Conservation (phyloP, 306 rosid species). For the Vigna trinervia region DNA sequence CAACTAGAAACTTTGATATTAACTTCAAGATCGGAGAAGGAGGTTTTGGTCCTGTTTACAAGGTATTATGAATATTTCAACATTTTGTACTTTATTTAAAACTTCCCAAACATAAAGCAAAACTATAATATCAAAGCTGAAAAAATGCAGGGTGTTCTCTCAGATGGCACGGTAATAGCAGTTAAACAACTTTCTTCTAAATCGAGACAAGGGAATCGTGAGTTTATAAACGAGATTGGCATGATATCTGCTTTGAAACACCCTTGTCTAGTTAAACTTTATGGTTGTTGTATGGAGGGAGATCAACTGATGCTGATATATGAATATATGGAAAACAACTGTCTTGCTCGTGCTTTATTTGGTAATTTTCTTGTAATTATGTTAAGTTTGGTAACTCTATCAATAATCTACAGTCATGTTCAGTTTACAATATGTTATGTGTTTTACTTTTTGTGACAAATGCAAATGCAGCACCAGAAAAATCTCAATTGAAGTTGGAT, state of each 20-base stretch:
- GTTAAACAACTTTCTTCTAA: conserved; percentile 74
- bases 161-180: conserved; percentile 63
- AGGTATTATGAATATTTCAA: conserved; percentile 50
- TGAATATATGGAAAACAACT: conserved; percentile 76
- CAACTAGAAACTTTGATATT: conserved; percentile 64
- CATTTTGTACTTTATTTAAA: neutral
- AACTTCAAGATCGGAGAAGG: conserved; percentile 74
- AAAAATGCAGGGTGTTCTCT: conserved; percentile 63
- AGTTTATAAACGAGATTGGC: conserved; percentile 72
- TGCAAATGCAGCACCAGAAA: conserved; percentile 47
- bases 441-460: conserved; percentile 15
- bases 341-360: conserved; percentile 65
- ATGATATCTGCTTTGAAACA: conserved; percentile 72
- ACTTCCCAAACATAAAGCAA: neutral
- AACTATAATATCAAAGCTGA: neutral
- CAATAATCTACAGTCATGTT: neutral
- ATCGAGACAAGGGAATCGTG: conserved; percentile 76
- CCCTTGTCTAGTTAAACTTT: conserved; percentile 67
- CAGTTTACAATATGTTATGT: neutral
- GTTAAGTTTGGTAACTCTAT: neutral
- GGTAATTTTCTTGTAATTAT: conserved; percentile 47
- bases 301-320: conserved; percentile 64
- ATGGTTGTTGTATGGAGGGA: conserved; percentile 73
- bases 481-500: conserved; percentile 49
- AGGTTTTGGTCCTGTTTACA: conserved; percentile 77